Evolutionary conservation across 2,329 filamentous ascomycete species (phyloP).

Genomic region (Fusarium duplospermum): DNA sequence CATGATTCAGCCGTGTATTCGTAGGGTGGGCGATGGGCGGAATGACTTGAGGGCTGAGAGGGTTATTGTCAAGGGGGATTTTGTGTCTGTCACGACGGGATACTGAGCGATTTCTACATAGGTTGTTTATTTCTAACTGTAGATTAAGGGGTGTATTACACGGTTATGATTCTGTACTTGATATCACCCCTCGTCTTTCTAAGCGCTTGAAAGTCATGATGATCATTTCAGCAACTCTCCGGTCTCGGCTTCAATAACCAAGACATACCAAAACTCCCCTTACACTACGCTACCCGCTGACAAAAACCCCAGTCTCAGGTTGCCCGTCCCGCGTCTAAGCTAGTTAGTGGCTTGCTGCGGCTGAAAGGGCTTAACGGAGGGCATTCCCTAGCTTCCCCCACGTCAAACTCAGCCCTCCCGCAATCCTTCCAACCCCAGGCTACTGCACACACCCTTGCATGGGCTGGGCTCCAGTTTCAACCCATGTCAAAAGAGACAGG

Average conservation of each 20-base stretch:
- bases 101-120: neutral
- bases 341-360: neutral
- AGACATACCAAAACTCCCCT: neutral
- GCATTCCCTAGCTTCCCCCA: neutral
- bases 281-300: neutral
- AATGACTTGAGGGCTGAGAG: slow-evolving; percentile 18
- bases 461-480: neutral
- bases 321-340: neutral
- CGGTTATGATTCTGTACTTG: neutral
- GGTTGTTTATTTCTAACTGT: neutral
- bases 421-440: neutral
- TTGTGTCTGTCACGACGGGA: slow-evolving; percentile 9
- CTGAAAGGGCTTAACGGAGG: neutral
- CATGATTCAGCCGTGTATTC: slow-evolving; percentile 27
- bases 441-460: neutral
- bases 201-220: neutral
- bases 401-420: neutral
- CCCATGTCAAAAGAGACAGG: neutral
- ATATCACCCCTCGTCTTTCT: neutral
- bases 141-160: neutral
- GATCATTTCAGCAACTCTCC: neutral
- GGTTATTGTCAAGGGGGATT: slow-evolving; percentile 18
- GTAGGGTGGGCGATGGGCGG: slow-evolving; percentile 23
- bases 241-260: neutral
- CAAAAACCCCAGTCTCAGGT: neutral